Conservation (phyloP, 441 rosid genomes). For the Melastoma candidum region DNA sequence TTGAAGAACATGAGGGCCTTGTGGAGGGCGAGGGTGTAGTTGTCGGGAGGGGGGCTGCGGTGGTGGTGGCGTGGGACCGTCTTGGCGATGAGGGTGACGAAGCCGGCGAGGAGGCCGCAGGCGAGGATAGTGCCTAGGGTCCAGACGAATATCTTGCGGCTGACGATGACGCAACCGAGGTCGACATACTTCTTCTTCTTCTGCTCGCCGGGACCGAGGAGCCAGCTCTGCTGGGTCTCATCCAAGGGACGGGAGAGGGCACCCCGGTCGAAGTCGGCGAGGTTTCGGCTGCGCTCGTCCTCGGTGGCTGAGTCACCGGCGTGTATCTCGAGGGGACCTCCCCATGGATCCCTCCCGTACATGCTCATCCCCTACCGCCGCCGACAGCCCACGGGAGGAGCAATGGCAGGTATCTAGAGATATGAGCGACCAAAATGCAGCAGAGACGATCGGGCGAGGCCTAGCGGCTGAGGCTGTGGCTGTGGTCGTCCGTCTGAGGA, state of each 20-base stretch:
- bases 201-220: constrained; percentile 69
- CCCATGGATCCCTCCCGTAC: constrained; percentile 99
- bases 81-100: constrained; percentile 58
- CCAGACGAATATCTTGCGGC: constrained; percentile 92
- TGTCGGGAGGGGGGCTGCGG: constrained; percentile 36
- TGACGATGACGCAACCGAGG: constrained; percentile 83
- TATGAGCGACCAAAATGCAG: too few species aligned
- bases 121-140: constrained; percentile 51
- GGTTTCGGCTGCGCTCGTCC: constrained; percentile 86
- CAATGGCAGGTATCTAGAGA: too few species aligned
- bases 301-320: constrained; percentile 93
- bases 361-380: constrained; percentile 23
- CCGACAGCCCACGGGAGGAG: background rate
- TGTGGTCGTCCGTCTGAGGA: too few species aligned
- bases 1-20: constrained; percentile 91
- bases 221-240: constrained; percentile 97
- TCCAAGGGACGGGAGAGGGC: constrained; percentile 66
- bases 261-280: constrained; percentile 68
- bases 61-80: constrained; percentile 57
- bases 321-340: constrained; percentile 90
- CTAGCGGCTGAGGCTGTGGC: too few species aligned
- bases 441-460: too few species aligned
- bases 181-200: constrained; percentile 92
- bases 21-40: constrained; percentile 70
- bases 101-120: constrained; percentile 47